Evolutionary conservation across 768 basidiomycete species (phyloP), one percentile per base, ranked within the genome.

Genomic region (Harrya chromipes): DNA sequence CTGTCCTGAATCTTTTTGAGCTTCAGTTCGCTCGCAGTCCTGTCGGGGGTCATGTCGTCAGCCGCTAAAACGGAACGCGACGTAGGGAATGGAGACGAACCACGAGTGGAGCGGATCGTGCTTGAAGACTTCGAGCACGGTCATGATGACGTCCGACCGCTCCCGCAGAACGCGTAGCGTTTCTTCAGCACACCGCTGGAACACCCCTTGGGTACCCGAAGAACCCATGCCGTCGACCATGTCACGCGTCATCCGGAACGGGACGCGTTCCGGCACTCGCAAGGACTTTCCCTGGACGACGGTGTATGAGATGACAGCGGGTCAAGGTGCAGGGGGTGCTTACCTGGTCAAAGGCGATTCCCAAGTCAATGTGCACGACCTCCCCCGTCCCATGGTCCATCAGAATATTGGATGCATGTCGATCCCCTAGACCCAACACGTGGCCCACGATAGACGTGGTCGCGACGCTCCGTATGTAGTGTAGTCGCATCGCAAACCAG

Each of bases 311-410:
- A n/a, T 3, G 14, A 4, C 4, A 14, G 23, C 10, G n/a, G 29
- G 34, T 26, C 14, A n/a, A 8, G 6, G 14, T 5, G 8, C 1
- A 12, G 3, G 29, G 10, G 7, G 3, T 4, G 12, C 65, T 47
- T 53, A 90, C 92, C 73, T 92, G 91, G 52, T 97, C 97, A 67
- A 99, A 98, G 0, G 94, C 93, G 51, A 98, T 93, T 1, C 95
- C 95, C 1, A 98, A 75, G 67, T 99, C 95, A 46, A 99, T 99
- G 65, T 97, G 94, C 7, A 98, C 84, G 39, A 94, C 76, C 62
- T 98, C 92, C 14, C 95, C 95, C 9, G 81, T 84, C 23, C 66
- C 66, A 41, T 81, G 80, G 66, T 98, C 94, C 39, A 98, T 73
- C 39, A 99, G 74, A 59, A 99, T 95, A 68, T 99, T 99, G 37